Evolutionary conservation across 306 rosid species (phyloP).

Genomic region (Castanea sativa): DNA sequence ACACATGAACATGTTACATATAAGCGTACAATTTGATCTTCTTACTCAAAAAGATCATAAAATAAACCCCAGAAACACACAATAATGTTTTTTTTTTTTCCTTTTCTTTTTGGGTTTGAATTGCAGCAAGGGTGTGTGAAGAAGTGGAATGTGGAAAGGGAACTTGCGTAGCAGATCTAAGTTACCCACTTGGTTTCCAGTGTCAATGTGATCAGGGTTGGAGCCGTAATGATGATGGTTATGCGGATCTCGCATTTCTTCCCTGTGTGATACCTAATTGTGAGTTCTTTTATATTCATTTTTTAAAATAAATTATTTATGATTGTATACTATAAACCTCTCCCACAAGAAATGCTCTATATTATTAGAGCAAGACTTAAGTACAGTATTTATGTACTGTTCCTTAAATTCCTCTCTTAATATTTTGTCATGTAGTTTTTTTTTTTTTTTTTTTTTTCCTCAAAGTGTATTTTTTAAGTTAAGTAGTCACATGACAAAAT

Average conservation of each 20-base stretch:
- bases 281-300: conserved; percentile 13
- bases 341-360: too few species aligned
- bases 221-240: conserved; percentile 35
- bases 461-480: too few species aligned
- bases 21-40: background rate
- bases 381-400: too few species aligned
- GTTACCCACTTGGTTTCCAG: conserved; percentile 34
- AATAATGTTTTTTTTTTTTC: background rate
- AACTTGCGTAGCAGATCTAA: conserved; percentile 30
- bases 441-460: background rate
- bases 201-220: conserved; percentile 72
- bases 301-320: too few species aligned
- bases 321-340: too few species aligned
- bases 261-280: conserved; percentile 91
- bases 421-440: too few species aligned
- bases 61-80: background rate
- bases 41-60: background rate
- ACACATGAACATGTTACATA: background rate
- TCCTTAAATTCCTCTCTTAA: too few species aligned
- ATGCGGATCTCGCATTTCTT: conserved; percentile 49
- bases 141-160: conserved; percentile 80
- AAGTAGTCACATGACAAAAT: too few species aligned
- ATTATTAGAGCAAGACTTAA: too few species aligned
- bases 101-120: background rate
- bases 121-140: conserved; percentile 55